These are phyloP conservation scores for Mortierella antarctica DNA, from an alignment of 192 early-diverging fungal genomes.

Conservation along the genomic window DNA sequence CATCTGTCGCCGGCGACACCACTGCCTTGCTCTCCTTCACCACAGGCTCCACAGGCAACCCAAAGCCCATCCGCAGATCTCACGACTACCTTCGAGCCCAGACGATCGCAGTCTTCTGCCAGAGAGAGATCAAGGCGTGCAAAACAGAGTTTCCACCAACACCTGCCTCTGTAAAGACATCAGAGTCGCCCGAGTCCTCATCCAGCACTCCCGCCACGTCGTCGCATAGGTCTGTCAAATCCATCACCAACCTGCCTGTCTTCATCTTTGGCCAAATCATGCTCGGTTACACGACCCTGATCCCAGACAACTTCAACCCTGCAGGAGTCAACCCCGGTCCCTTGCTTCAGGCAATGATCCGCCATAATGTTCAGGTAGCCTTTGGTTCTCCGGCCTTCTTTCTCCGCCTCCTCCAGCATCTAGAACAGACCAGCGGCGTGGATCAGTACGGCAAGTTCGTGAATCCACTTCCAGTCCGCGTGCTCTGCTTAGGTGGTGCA, in stretches of 20 bases:
- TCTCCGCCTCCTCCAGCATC: slow-evolving; percentile 36
- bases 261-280: slow-evolving; percentile 54
- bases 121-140: slow-evolving; percentile 37
- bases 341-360: slow-evolving; percentile 46
- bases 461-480: slow-evolving; percentile 39
- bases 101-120: slow-evolving; percentile 49
- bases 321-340: slow-evolving; percentile 42
- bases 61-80: slow-evolving; percentile 48
- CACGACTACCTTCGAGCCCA: slow-evolving; percentile 51
- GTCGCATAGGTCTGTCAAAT: slow-evolving; percentile 42
- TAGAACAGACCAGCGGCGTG: slow-evolving; percentile 31
- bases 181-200: neutral
- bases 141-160: slow-evolving; percentile 8
- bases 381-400: slow-evolving; percentile 50
- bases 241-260: slow-evolving; percentile 43
- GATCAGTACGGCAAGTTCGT: slow-evolving; percentile 42
- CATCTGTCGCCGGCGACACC: slow-evolving; percentile 35
- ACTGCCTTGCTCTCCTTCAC: slow-evolving; percentile 51
- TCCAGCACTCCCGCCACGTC: neutral
- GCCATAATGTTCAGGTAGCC: slow-evolving; percentile 48
- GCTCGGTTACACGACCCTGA: slow-evolving; percentile 49
- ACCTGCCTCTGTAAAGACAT: neutral
- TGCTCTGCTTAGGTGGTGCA: slow-evolving; percentile 43
- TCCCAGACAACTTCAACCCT: slow-evolving; percentile 51
- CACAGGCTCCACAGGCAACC: slow-evolving; percentile 51